Base-by-base conservation (phyloP, 2,329 filamentous ascomycete species). In the Calonectria fujianensis region DNA sequence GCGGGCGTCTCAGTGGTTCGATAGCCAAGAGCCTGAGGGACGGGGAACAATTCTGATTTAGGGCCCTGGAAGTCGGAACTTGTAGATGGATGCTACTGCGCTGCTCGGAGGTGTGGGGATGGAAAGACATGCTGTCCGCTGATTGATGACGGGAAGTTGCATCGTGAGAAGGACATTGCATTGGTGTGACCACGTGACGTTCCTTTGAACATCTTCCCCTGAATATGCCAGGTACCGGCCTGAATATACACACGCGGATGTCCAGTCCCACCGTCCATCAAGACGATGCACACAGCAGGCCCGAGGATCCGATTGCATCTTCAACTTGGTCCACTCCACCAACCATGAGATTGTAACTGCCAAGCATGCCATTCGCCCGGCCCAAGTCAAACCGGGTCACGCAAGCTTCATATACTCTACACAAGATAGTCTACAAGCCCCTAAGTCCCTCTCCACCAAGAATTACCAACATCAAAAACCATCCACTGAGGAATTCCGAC, bases 401-500 rank as follows among this genome's bases (percentile, higher is more conserved):
- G 24, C 24, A 41, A 32, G 63, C 69, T 72, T 68, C 61, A 71
- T 74, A 69, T 74, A 72, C 72, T 74, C 64, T 75, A 75, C 73
- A 75, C 74, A 72, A 71, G 70, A 77, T 78, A 74, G 69, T 78
- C 73, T 76, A 76, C 78, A 75, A 68, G 41, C 37, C 37, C 59
- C 39, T 64, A 52, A 70, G 24, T 54, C 35, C 66, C 45, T 65
- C 52, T 37, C 67, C 71, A 37, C 70, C 64, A 37, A 71, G 76
- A 75, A 80, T 82, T 80, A 78, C 57, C 75, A 79, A 76, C 72
- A 69, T 77, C 75, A 74, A 78, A 75, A 76, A 64, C 79, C 78
- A 69, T 76, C 75, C 73, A 68, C 75, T 77, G 80, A 80, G 78
- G 78, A 77, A 74, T 77, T 72, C 71, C 64, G 74, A 74, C 78